phyloP scores from a whole-genome alignment of 2,329 filamentous ascomycete species.

The Aspergillus novoparasiticus region DNA sequence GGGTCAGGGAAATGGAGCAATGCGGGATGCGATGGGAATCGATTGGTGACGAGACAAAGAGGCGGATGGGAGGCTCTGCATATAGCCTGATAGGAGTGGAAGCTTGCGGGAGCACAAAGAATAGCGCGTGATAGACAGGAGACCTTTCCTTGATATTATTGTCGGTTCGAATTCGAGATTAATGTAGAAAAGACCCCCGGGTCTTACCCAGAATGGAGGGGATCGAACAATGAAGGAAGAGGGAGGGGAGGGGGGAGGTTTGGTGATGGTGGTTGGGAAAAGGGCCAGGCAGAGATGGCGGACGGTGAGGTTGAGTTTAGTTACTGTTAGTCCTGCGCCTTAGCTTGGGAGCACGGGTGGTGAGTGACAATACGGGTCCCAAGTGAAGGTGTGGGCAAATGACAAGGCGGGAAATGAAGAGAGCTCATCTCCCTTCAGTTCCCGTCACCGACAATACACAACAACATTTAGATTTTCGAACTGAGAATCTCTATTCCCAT shows the following conservation, averaged over 20 bases:
- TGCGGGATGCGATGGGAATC: slow-evolving; percentile 9
- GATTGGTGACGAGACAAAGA: slow-evolving; percentile 20
- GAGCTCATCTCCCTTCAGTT: slow-evolving; percentile 5
- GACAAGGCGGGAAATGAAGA: slow-evolving; percentile 14
- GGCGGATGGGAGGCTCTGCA: slow-evolving; percentile 20
- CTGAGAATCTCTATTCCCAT: neutral
- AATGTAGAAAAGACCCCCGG: neutral
- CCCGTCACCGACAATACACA: neutral
- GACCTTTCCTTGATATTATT: slow-evolving; percentile 1
- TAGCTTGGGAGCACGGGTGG: slow-evolving; percentile 2
- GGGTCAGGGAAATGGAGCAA: neutral
- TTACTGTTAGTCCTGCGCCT: neutral
- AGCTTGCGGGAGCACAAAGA: slow-evolving; percentile 27
- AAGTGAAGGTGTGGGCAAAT: slow-evolving; percentile 15
- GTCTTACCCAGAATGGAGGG: neutral
- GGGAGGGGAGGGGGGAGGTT: neutral
- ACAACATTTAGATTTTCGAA: neutral
- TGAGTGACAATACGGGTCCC: neutral
- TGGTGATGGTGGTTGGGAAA: slow-evolving; percentile 7
- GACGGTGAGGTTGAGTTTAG: slow-evolving; percentile 7
- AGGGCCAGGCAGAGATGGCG: slow-evolving; percentile 7
- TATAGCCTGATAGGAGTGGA: slow-evolving; percentile 16
- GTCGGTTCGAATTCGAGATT: slow-evolving; percentile 1
- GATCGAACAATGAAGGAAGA: neutral
- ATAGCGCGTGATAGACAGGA: slow-evolving; percentile 30